A percentile compares a stretch with the other conserved stretches of the same genome.
phyloP scores from a whole-genome alignment of 2,329 filamentous ascomycete genomes.

The Scedosporium apiospermum region DNA sequence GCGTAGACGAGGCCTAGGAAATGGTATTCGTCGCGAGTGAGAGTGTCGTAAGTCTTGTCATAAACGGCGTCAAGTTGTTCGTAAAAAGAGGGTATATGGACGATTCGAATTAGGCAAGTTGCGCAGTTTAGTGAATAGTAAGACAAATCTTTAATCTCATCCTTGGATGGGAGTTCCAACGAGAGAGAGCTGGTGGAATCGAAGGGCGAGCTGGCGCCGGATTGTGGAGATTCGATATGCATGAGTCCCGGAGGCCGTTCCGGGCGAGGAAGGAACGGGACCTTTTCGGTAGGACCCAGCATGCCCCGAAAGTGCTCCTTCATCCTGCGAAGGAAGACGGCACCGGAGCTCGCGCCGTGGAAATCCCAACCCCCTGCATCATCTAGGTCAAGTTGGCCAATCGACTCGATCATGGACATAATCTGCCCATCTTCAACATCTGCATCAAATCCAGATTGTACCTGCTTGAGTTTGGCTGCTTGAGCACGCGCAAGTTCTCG shows the following conservation, averaged over 20 bases:
- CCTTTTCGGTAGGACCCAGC: constrained; percentile 53
- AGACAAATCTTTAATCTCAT: constrained; percentile 42
- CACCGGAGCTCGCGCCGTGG: constrained; percentile 83
- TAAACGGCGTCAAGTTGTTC: constrained; percentile 70
- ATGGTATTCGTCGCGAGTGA: constrained; percentile 53
- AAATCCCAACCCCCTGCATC: constrained; percentile 93
- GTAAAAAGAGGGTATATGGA: constrained; percentile 77
- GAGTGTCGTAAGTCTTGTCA: constrained; percentile 52
- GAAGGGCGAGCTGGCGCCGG: constrained; percentile 54
- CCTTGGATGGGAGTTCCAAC: constrained; percentile 60
- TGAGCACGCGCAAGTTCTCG: constrained; percentile 42
- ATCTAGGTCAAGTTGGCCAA: constrained; percentile 83
- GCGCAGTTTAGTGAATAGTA: constrained; percentile 47
- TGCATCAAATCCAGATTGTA: background rate
- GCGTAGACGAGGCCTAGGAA: constrained; percentile 65
- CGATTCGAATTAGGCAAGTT: constrained; percentile 54
- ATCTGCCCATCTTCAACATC: constrained; percentile 53
- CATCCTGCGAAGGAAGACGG: constrained; percentile 80
- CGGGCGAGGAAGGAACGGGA: constrained; percentile 47
- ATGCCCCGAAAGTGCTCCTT: constrained; percentile 78
- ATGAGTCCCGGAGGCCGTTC: constrained; percentile 38
- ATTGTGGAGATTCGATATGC: constrained; percentile 61
- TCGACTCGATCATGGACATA: constrained; percentile 89
- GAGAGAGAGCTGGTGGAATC: constrained; percentile 41
- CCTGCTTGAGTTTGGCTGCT: constrained; percentile 20